phyloP scores from a whole-genome alignment of 305 asterid species.

The Stenogyne calaminthoides region DNA sequence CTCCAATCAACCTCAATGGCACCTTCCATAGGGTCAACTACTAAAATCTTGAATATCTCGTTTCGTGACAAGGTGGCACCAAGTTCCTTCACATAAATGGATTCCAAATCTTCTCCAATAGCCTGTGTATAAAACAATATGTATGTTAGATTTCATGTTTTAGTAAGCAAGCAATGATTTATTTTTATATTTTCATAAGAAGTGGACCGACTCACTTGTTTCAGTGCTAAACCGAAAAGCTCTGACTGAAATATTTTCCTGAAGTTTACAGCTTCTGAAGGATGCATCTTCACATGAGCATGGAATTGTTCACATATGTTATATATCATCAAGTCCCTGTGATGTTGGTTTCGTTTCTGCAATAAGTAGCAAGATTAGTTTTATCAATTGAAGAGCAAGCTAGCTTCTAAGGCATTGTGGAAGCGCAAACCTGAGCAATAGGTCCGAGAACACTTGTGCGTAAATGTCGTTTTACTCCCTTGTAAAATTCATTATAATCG shows the following conservation, averaged over 20 bases:
- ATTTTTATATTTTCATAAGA: neutral
- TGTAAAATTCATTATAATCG: conserved; percentile 77
- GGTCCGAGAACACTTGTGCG: conserved; percentile 74
- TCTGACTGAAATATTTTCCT: conserved; percentile 69
- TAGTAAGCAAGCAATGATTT: neutral
- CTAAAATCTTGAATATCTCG: conserved; percentile 59
- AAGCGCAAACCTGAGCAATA: conserved; percentile 75
- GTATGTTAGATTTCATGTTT: neutral
- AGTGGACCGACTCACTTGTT: conserved; percentile 50
- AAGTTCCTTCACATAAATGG: conserved; percentile 58
- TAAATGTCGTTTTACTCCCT: conserved; percentile 50
- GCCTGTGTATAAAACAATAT: conserved; percentile 37
- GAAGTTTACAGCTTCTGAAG: conserved; percentile 59
- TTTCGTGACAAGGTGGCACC: conserved; percentile 49
- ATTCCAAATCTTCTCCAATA: conserved; percentile 63
- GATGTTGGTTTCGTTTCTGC: conserved; percentile 68
- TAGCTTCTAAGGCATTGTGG: neutral
- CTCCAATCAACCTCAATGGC: conserved; percentile 97
- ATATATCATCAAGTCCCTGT: conserved; percentile 59
- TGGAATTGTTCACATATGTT: conserved; percentile 43
- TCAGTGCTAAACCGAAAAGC: conserved; percentile 69
- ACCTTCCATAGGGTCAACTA: conserved; percentile 72
- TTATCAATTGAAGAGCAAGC: neutral
- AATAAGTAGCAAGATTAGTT: neutral
- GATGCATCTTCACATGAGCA: conserved; percentile 39